A percentile compares a stretch with the other conserved stretches of the same genome.
Evolutionary conservation across 2,329 filamentous ascomycete genomes (phyloP).

Genomic region (Ascochyta rabiei): DNA sequence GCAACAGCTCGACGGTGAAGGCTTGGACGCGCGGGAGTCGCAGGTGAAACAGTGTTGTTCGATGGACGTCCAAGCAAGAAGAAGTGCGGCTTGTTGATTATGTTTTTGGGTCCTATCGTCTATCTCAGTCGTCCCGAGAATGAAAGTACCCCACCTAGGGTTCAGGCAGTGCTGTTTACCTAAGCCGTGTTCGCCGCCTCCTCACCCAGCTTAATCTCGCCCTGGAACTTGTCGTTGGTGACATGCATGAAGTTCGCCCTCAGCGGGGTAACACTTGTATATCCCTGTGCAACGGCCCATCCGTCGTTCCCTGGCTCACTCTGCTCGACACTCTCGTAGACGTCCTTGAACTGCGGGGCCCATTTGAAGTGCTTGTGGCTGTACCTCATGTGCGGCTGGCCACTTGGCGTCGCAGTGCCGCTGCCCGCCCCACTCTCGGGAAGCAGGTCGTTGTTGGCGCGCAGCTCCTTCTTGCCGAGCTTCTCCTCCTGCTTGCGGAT

Average conservation of each 20-base stretch:
- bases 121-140: too few species aligned
- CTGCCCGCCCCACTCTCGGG: conserved; percentile 28
- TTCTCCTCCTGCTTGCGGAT: conserved; percentile 69
- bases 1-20: too few species aligned
- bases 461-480: conserved; percentile 52
- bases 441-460: conserved; percentile 28
- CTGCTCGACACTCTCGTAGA: conserved; percentile 84
- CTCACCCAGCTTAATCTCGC: conserved; percentile 38
- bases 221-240: conserved; percentile 26
- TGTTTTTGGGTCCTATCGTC: too few species aligned
- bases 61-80: too few species aligned
- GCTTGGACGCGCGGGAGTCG: too few species aligned
- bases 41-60: too few species aligned
- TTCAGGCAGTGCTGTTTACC: background rate
- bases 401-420: conserved; percentile 38
- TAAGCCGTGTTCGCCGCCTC: background rate
- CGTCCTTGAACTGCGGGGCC: conserved; percentile 85
- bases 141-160: too few species aligned
- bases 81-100: too few species aligned
- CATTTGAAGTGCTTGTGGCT: conserved; percentile 92
- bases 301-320: conserved; percentile 85
- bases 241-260: conserved; percentile 89
- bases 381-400: conserved; percentile 56
- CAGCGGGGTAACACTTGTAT: conserved; percentile 88
- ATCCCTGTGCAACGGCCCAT: conserved; percentile 86